These are phyloP conservation scores for Periconia sp. DNA, from an alignment of 2,329 filamentous ascomycete genomes.

Conservation along the genomic window DNA sequence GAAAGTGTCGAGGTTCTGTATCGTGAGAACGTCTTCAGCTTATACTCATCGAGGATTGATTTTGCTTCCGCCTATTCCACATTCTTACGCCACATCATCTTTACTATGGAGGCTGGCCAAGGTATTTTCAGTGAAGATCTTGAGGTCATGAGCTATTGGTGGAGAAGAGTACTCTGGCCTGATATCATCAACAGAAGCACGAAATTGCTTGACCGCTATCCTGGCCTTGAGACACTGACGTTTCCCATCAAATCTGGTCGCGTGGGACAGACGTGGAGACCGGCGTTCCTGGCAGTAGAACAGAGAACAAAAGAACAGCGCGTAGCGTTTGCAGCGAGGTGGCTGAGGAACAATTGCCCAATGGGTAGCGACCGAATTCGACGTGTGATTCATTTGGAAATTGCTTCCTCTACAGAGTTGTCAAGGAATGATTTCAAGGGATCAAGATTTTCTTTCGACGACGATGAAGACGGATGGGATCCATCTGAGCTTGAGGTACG, in stretches of 20 bases:
- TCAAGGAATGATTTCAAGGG: conserved; percentile 24
- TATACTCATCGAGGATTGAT: conserved; percentile 22
- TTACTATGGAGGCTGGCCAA: conserved; percentile 27
- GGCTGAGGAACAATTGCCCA: conserved; percentile 30
- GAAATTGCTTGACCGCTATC: conserved; percentile 27
- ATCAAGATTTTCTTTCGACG: conserved; percentile 24
- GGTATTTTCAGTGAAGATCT: conserved; percentile 28
- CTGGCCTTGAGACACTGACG: conserved; percentile 28
- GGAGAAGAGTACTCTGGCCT: conserved; percentile 38
- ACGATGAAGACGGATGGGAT: conserved; percentile 34
- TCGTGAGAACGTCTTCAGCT: conserved; percentile 52
- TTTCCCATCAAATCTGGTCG: conserved; percentile 29
- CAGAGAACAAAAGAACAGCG: conserved; percentile 32
- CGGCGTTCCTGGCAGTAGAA: conserved; percentile 30
- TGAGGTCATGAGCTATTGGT: conserved; percentile 32
- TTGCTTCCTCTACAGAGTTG: conserved; percentile 19
- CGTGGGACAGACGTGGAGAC: conserved; percentile 22
- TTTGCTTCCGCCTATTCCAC: conserved; percentile 24
- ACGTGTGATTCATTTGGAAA: conserved; percentile 31
- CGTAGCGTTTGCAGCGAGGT: conserved; percentile 29
- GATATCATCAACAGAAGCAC: conserved; percentile 23
- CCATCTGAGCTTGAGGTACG: conserved; percentile 30
- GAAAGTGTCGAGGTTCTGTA: conserved; percentile 56
- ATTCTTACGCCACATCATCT: conserved; percentile 28
- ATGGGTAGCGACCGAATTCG: conserved; percentile 27